Conservation (phyloP, 768 basidiomycete genomes). For the Naganishia antarctica region DNA sequence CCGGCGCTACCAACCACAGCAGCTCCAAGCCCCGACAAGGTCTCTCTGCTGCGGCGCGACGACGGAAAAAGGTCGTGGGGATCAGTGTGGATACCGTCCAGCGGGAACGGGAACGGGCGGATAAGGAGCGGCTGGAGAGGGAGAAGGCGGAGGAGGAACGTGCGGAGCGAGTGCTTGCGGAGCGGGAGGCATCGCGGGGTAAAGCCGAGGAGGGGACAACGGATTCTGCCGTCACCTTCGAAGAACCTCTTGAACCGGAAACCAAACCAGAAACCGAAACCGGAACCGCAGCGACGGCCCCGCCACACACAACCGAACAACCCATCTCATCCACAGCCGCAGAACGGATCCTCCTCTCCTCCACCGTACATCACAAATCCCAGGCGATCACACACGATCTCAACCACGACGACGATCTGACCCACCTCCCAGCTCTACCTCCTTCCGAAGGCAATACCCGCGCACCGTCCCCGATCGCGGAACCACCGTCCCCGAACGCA, state of each 20-base stretch:
- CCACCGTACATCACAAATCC: not conserved
- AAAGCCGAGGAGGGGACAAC: slow-evolving; percentile 2
- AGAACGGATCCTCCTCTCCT: slow-evolving; percentile 18
- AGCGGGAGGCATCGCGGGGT: too few species aligned
- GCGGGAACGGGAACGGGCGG: slow-evolving; percentile 7
- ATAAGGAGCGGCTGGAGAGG: not conserved
- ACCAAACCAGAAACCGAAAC: not conserved
- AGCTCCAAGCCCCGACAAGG: too few species aligned
- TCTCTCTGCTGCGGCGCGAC: not conserved
- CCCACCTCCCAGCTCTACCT: not conserved
- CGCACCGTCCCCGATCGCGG: not conserved
- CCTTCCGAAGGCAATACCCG: not conserved
- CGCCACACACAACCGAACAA: not conserved
- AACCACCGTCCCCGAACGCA: not conserved
- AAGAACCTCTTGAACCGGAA: not conserved
- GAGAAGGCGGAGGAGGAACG: slow-evolving; percentile 9
- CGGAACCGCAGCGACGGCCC: too few species aligned
- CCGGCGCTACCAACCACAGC: too few species aligned
- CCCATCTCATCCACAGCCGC: slow-evolving; percentile 2
- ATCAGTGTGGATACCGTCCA: not conserved
- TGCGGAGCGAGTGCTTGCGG: too few species aligned
- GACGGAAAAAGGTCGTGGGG: slow-evolving; percentile 11
- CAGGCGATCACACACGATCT: not conserved
- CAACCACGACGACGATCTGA: not conserved
- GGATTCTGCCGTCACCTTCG: too few species aligned